phyloP scores from a whole-genome alignment of 1,139 yeast genomes.

The Nadsonia commutata region DNA sequence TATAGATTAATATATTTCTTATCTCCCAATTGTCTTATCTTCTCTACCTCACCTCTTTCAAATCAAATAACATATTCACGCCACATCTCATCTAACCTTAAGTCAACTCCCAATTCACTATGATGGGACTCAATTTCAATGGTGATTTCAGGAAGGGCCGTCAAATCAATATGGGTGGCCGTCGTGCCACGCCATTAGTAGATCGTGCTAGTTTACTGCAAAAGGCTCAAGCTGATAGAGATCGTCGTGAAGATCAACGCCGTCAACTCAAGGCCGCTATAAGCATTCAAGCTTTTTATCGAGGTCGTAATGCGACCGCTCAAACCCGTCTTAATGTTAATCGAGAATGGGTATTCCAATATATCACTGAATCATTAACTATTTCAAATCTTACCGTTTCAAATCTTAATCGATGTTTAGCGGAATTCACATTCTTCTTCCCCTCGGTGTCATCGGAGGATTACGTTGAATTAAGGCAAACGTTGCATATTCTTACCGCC shows the following conservation, averaged over 20 bases:
- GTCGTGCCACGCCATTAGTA: slow-evolving; percentile 18
- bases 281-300: slow-evolving; percentile 30
- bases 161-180: slow-evolving; percentile 62
- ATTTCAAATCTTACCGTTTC: too few species aligned
- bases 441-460: too few species aligned
- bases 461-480: too few species aligned
- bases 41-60: too few species aligned
- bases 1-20: too few species aligned
- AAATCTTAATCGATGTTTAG: too few species aligned
- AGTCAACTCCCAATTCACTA: neutral
- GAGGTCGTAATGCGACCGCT: slow-evolving; percentile 13
- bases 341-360: slow-evolving; percentile 14
- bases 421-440: too few species aligned
- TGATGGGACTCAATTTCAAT: slow-evolving; percentile 20
- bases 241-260: slow-evolving; percentile 44
- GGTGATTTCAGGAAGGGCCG: slow-evolving; percentile 29
- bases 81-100: neutral
- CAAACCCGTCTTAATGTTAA: slow-evolving; percentile 9
- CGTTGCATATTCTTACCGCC: too few species aligned
- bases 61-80: neutral
- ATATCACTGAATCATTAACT: too few species aligned
- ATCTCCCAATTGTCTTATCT: too few species aligned
- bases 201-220: slow-evolving; percentile 33
- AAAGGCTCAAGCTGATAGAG: slow-evolving; percentile 52
- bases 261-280: slow-evolving; percentile 34